Evolutionary conservation across 2,329 filamentous ascomycete genomes (phyloP), one percentile per base, ranked within the genome.

Genomic region (Calonectria ilicicola): DNA sequence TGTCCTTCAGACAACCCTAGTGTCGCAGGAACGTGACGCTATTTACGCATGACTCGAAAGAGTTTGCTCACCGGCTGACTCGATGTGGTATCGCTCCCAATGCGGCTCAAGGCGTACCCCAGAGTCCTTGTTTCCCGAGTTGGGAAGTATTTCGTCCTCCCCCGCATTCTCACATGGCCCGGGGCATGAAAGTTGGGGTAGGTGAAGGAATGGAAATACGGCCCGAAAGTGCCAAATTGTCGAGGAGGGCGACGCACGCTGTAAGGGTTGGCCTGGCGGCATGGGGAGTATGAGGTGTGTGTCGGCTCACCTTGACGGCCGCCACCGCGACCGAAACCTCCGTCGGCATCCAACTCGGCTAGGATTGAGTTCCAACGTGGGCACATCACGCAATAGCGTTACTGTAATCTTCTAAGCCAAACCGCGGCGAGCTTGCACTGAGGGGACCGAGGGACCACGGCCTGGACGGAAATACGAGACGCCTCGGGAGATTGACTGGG

Each of bases 111-210:
- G 27, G 29, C 58, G 63, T 64, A 62, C 42, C 68, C 51, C 63
- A 40, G 38, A 56, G 35, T 49, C 49, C 23, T 66, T 38, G 47
- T 49, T 47, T 58, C 40, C 67, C 40, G 51, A 23, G 27, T 68
- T 62, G 42, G 66, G 38, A 21, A 10, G 38, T 40, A 62, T 42
- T n/a, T 60, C 5, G 15, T 19, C 38, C 29, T 53, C 62, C 68
- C 68, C 68, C 68, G 68, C 68, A 70, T 62, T 70, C 62, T 70
- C 68, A 51, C 63, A 62, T 62, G 68, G 17, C 49, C 62, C 29
- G 49, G 42, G 53, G 42, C 38, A 14, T 27, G 21, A 60, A 65
- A n/a, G 60, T 51, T 35, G 47, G 38, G 60, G 67, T 58, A 62
- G 38, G 35, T 15, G 9, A 44, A 21, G 10, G 19, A 40, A 12